Base-by-base conservation (phyloP, 345 rosid species). In the Salix purpurea region DNA sequence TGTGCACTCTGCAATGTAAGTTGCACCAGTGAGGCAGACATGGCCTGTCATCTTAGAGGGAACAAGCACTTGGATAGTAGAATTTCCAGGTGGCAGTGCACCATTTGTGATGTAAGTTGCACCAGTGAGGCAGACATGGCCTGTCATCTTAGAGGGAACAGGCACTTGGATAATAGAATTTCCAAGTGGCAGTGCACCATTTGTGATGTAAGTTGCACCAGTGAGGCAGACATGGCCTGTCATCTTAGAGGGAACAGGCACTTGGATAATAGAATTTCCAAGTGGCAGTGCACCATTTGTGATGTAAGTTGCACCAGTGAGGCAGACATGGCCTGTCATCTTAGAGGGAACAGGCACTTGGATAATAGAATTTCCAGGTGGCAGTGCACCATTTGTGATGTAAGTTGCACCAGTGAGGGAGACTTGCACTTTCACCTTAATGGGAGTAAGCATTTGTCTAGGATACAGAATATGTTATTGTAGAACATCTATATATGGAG, bases 391-490 rank as follows among this genome's bases (percentile, higher is more conserved):
- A 39, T 39, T 39, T 39, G 42, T 52, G 32, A 71, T 71, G 13
- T 64, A 34, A 70, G 40, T 3, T 77, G 80, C 71, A 30, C 21
- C 16, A 5, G 80, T 48, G 65, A 65, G 14, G 71, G 23, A 48
- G 52, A 36, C 80, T 21, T 78, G 65, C 39, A 34, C 1, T 5
- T 5, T 36, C 80, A 78, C 28, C 50, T 65, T 54, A 71, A 52
- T n/a, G 80, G 80, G 23, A 44, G 39, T 16, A 77, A 71, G 46
- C 80, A 78, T 34, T 66, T 78, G 69, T 32, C 77, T 54, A 34
- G 12, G 32, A 50, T 30, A 14, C 19, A 14, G 16, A 65, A 65
- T 7, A 32, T 65, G 68, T 16, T 13, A n/a, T 58, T 23, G 15
- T 24, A 9, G 64, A 58, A 58, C 2, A 23, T 10, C 28, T 23